Evolutionary conservation across 2,329 filamentous ascomycete species (phyloP).

Genomic region (Penicillium sp.): DNA sequence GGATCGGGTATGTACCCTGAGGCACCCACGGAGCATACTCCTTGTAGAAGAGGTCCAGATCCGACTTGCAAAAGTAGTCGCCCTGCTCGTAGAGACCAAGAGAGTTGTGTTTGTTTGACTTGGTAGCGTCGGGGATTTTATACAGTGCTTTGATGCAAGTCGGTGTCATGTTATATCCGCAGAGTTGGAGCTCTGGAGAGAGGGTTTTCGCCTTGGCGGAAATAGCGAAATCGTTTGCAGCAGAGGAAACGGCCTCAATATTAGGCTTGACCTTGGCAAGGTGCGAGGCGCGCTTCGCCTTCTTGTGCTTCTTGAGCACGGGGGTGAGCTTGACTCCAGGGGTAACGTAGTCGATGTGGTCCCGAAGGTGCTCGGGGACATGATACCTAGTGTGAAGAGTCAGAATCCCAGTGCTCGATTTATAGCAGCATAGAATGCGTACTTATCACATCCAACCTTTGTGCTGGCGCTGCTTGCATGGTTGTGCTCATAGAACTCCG

Average conservation of each 20-base stretch:
- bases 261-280: constrained; percentile 15
- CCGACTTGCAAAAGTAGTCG: constrained; percentile 55
- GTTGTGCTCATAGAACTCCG: constrained; percentile 56
- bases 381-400: constrained; percentile 44
- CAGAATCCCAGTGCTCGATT: background rate
- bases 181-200: constrained; percentile 42
- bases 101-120: constrained; percentile 49
- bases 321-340: constrained; percentile 56
- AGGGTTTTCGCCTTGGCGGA: constrained; percentile 21
- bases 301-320: constrained; percentile 28
- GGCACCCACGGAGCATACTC: constrained; percentile 47
- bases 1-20: constrained; percentile 47
- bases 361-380: constrained; percentile 50
- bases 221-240: constrained; percentile 6
- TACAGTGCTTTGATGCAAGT: constrained; percentile 57
- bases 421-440: constrained; percentile 25
- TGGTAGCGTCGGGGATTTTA: constrained; percentile 45
- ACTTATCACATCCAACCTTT: constrained; percentile 42
- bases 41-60: constrained; percentile 54
- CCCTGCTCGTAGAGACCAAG: constrained; percentile 58
- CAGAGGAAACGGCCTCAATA: constrained; percentile 1
- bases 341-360: constrained; percentile 60
- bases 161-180: constrained; percentile 59
- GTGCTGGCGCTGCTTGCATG: constrained; percentile 37
- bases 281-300: constrained; percentile 25